Base-by-base conservation (phyloP, 2,329 filamentous ascomycete species). In the Dryadomyces sulphureus region DNA sequence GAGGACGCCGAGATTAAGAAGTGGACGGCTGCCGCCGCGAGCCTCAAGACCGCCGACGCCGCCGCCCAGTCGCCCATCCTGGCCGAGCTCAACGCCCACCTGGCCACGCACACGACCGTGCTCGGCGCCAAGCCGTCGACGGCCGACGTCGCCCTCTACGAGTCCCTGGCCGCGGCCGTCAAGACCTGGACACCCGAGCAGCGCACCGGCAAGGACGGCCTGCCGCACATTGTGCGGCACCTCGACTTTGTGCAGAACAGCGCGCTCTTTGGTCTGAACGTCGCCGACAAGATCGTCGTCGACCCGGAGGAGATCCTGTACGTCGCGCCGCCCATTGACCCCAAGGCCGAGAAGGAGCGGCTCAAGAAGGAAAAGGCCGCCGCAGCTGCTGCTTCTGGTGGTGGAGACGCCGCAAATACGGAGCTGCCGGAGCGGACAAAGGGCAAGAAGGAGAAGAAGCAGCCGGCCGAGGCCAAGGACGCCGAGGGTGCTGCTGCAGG, bases 221-320 rank as follows among this genome's bases (percentile, higher is more conserved):
- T 83, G 63, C 89, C 93, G 52, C 81, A 96, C 66, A 84, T 96
- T 54, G 85, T 95, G 48, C 85, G 90, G 54, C 84, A 86, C 62
- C 65, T 95, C 59, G 90, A 95, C 67, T 94, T 95, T 61, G 85
- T 96, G 53, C 90, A 96, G 71, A 94, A 94, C 68, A 82, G 84
- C 41, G 70, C 79, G 40, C 73, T 93, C 51, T 81, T 81, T 52
- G 80, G 73, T 17, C 70, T 94, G 49, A 73, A 75, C 50, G 67
- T 94, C 53, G 69, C 73, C 45, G 79, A 92, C 59, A 94, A 92
- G 72, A 67, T 95, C 57, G 67, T 68, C 54, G 75, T 96, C 54
- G 80, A 95, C 62, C 68, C 77, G 43, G 79, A 88, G 56, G 82
- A 89, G 55, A 76, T 96, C 49, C 73, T 86, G 52, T 89, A 88